Evolutionary conservation across 257 asterid species (phyloP).

Genomic region (Jaltomata sinuosa): DNA sequence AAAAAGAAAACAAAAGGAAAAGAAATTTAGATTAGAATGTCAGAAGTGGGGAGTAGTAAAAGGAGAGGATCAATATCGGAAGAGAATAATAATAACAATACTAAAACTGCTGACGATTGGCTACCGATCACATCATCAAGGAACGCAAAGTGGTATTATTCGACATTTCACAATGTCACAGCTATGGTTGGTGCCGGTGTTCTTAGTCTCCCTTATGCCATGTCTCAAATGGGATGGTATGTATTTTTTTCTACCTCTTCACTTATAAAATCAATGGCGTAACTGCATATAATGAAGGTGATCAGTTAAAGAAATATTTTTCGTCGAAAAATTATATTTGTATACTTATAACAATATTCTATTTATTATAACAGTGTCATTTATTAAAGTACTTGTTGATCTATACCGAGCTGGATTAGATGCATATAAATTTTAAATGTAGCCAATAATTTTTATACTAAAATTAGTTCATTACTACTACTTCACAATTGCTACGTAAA

Average conservation of each 20-base stretch:
- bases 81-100: not conserved
- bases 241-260: not conserved
- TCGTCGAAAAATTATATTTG: too few species aligned
- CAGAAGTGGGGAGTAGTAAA: not conserved
- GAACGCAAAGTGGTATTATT: conserved; percentile 30
- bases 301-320: too few species aligned
- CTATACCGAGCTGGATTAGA: too few species aligned
- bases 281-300: not conserved
- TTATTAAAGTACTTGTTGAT: too few species aligned
- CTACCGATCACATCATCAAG: conserved; percentile 35
- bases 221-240: conserved; percentile 51
- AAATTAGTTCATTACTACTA: too few species aligned
- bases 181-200: conserved; percentile 19
- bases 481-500: too few species aligned
- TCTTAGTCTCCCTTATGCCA: conserved; percentile 37
- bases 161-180: conserved; percentile 43
- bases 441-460: too few species aligned
- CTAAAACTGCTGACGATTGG: conserved; percentile 14
- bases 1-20: not conserved
- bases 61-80: not conserved
- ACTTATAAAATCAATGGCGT: not conserved
- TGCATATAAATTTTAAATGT: too few species aligned
- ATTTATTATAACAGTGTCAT: too few species aligned
- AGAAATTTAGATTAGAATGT: not conserved
- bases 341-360: too few species aligned